Evolutionary conservation across 75 land plant species (phyloP), one percentile per base, ranked within the genome.

Genomic region (Pseudotsuga menziesii): DNA sequence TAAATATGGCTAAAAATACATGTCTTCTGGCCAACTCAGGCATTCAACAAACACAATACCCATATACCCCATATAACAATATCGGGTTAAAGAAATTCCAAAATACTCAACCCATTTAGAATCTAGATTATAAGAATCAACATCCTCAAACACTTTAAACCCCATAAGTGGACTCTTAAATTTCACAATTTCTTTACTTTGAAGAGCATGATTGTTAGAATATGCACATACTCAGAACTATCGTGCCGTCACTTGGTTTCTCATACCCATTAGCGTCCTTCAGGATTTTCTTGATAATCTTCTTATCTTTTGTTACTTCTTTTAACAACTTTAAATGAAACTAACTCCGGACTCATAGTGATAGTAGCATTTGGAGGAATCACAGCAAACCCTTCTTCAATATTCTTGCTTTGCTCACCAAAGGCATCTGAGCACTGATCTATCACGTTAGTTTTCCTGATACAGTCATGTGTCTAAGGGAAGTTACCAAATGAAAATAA

Each of bases 241-340:
- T 11, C 12, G 88, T 67, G 19, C 85, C 88, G 67, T 83, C 88
- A 61, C 86, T 86, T 54, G 90, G 90, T 72, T 88, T 88, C 69
- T 82, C 88, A 67, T 83, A 85, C 44, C 81, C 78, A 57, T 86
- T 81, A 25, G 78, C 85, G 23, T 66, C 55, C 32, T 67, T 83
- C 44, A 78, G 54, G 15, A 88, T 82, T 72, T 88, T 88, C 78
- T 88, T 88, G 19, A 80, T 70, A 74, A 88, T 77, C 73, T 74
- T 83, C 80, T 77, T 85, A 57, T 88, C 85, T 48, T 80, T 81
- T 52, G 88, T 82, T n/a, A 88, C 71, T 72, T n/a, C n/a, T n/a
- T n/a, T 80, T 88, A 35, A 88, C 82, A 69, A 75, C 25, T 52
- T 88, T 88, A 78, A 85, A 86, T 57, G 90, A 86, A 73, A 86